Base-by-base conservation (phyloP, 108 stramenopile species). In the Chaetoceros muelleri region DNA sequence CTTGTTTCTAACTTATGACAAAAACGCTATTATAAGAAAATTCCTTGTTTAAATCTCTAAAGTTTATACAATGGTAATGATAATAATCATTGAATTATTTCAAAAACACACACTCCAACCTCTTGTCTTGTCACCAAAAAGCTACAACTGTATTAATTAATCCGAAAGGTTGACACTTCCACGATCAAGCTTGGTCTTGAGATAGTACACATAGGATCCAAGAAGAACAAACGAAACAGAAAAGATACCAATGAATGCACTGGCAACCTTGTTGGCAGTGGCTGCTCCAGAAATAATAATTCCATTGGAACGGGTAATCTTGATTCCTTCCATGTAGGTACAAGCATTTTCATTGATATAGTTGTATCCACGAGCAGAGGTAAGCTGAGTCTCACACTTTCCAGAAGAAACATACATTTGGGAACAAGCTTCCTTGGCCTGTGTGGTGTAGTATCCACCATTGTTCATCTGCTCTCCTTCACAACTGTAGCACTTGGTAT, bases 261-360 rank as follows among this genome's bases (percentile, higher is more conserved):
- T 75, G 40, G 81, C 82, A 57, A 80, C 72, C 63, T 79, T 75
- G 69, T 79, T 79, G 58, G 73, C 66, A 46, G 61, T 49, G 65
- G 70, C 49, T 2, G 64, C 49, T 25, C 66, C 59, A 27, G 44
- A 17, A 29, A 71, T 54, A 51, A 82, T 52, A 53, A 74, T 66
- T 44, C 89, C 89, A 50, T 86, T 80, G 58, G 71, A 75, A 28
- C 81, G 67, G 19, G 73, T 66, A 45, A 87, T 78, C 66, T 76
- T 80, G 69, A 90, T 84, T 44, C 89, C 89, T 34, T 76, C 58
- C 69, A 90, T 84, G 74, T 82, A 90, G 61, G 68, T 82, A 69
- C 89, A 90, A 21, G 79, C 89, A 52, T 79, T 72, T 46, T 76
- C 64, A 69, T 87, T 87, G 56, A 73, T 55, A 45, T 66, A 28